Conservation (phyloP, 1,284 basidiomycete genomes). For the Ganoderma resinaceum region DNA sequence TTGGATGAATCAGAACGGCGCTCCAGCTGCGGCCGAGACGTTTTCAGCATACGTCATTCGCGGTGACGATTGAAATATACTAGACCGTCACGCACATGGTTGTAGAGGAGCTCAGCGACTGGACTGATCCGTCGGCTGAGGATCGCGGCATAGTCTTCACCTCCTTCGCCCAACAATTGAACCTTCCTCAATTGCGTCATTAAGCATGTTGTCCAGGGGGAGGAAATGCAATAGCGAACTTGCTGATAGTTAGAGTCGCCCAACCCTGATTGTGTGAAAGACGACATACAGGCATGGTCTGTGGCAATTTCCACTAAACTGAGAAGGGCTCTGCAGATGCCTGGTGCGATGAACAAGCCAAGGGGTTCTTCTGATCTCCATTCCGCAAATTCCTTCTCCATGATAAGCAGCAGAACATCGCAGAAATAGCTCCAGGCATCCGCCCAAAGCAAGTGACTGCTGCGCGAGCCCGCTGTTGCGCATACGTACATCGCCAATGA, state of each 20-base stretch:
- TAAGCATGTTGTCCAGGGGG: constrained; percentile 58
- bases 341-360: constrained; percentile 53
- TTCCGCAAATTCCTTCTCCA: constrained; percentile 48
- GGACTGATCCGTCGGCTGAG: constrained; percentile 10
- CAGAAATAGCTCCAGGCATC: constrained; percentile 65
- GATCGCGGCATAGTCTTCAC: constrained; percentile 7
- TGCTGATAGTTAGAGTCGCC: constrained; percentile 33
- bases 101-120: constrained; percentile 3
- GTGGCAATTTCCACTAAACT: constrained; percentile 44
- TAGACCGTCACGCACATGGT: constrained; percentile 8
- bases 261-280: background rate
- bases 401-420: constrained; percentile 54
- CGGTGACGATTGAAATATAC: background rate
- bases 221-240: constrained; percentile 43
- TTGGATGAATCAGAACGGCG: background rate
- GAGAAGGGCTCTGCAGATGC: constrained; percentile 56
- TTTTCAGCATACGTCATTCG: background rate
- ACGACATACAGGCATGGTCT: constrained; percentile 43
- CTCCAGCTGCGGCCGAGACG: constrained; percentile 9
- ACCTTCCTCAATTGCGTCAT: constrained; percentile 37
- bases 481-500: constrained; percentile 58
- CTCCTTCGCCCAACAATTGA: background rate
- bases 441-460: constrained; percentile 47
- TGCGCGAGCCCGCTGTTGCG: constrained; percentile 30
- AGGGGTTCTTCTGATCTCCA: constrained; percentile 52